Percentiles rank a stretch among this genome's conserved stretches.
Conservation (phyloP, 176 grass and related monocot genomes). For the Carex parvula region DNA sequence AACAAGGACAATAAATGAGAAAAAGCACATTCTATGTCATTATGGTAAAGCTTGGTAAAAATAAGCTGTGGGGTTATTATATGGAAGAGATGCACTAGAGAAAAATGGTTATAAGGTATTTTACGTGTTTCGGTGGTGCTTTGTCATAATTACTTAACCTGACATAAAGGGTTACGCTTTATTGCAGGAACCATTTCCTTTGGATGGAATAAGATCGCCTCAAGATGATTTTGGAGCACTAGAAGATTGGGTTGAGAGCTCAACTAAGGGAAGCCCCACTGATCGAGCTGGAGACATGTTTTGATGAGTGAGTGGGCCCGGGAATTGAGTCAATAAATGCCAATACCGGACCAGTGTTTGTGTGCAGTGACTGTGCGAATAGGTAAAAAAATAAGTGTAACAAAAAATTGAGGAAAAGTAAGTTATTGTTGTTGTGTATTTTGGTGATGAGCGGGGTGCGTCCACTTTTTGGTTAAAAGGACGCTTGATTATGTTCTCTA, state of each 20-base stretch:
- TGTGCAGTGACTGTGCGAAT: background rate
- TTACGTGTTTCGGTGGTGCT: background rate
- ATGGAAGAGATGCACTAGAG: background rate
- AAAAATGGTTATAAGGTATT: background rate
- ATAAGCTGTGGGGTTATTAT: background rate
- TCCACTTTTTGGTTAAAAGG: conserved; percentile 23
- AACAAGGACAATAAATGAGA: background rate
- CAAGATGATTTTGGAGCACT: conserved; percentile 31
- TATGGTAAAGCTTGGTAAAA: background rate
- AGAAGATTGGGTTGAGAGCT: conserved; percentile 28
- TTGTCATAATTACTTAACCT: background rate
- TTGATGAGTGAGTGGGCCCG: background rate
- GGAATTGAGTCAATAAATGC: background rate
- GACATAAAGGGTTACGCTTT: background rate
- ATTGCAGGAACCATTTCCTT: conserved; percentile 56
- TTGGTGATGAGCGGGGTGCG: background rate
- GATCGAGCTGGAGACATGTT: background rate
- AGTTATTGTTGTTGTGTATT: conserved; percentile 4
- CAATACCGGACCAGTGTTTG: background rate
- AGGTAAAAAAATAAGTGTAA: background rate
- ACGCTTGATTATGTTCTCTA: background rate
- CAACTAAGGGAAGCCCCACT: conserved; percentile 33
- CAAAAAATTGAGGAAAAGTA: background rate
- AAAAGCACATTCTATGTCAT: background rate
- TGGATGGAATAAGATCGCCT: conserved; percentile 49